These are phyloP conservation scores for Coemansia sp. DNA, from an alignment of 192 early-diverging fungal species.

Conservation along the genomic window DNA sequence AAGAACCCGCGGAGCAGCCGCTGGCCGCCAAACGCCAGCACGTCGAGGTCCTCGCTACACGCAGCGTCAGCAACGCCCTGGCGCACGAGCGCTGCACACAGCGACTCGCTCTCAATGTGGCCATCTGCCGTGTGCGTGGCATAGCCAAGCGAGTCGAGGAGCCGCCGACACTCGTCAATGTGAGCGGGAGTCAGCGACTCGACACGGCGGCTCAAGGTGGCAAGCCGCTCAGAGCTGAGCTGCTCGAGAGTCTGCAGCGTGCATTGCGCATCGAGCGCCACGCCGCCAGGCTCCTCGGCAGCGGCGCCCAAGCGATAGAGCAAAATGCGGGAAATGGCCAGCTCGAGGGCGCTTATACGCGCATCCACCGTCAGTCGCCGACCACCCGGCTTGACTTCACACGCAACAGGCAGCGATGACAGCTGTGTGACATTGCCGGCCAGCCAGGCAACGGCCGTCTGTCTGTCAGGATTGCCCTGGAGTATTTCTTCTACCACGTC, in stretches of 20 bases:
- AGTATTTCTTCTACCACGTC: not conserved
- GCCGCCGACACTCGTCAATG: slow-evolving; percentile 46
- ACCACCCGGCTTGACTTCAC: not conserved
- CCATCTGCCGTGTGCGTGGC: slow-evolving; percentile 44
- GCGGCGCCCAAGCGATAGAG: slow-evolving; percentile 16
- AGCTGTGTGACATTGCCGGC: not conserved
- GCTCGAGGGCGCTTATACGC: slow-evolving; percentile 30
- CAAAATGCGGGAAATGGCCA: slow-evolving; percentile 8
- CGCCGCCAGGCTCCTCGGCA: not conserved
- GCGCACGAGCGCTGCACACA: slow-evolving; percentile 61
- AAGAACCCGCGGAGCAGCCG: slow-evolving; percentile 35
- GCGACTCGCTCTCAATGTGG: slow-evolving; percentile 61
- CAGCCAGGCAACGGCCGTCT: not conserved
- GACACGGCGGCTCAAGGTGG: slow-evolving; percentile 52
- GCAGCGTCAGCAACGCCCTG: slow-evolving; percentile 56
- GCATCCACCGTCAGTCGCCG: slow-evolving; percentile 12
- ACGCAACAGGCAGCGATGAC: not conserved
- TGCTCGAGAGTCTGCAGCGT: slow-evolving; percentile 10
- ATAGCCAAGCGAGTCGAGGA: slow-evolving; percentile 56
- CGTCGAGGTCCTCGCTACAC: slow-evolving; percentile 58
- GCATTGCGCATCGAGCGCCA: not conserved
- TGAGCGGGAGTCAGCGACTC: slow-evolving; percentile 53
- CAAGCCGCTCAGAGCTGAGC: slow-evolving; percentile 21
- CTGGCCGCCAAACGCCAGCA: slow-evolving; percentile 29
- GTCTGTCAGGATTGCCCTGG: not conserved